Evolutionary conservation across 2,329 filamentous ascomycete species (phyloP), one percentile per base, ranked within the genome.

Genomic region (Gremmenia infestans): DNA sequence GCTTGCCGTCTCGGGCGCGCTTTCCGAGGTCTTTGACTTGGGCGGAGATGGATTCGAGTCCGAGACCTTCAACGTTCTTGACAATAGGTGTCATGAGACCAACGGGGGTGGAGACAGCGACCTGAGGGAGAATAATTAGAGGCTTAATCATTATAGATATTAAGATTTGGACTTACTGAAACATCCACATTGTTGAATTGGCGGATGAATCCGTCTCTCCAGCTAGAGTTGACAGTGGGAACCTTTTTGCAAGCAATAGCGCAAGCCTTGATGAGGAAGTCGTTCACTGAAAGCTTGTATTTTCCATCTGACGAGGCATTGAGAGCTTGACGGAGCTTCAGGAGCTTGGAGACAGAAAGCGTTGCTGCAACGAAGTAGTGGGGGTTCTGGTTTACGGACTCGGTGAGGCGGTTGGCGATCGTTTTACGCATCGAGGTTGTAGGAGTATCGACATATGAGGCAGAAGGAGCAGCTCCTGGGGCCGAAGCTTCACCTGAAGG

Each of bases 281-380:
- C 94, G 77, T 99, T 99, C 77, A 99, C 91, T n/a, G 92, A 97
- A 57, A 99, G 89, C 85, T 97, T 99, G 85, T 96, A 99, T 76
- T 91, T 86, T 77, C 93, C 94, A 61, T 96, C 87, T 48, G 90
- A 80, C 12, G 89, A 86, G 71, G 85, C 83, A 79, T 99, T 99
- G 65, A 99, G 85, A 57, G 93, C 91, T 76, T 90, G 84, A 70
- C 94, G 91, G 67, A 99, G 91, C 81, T 97, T 97, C 70, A 96
- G 80, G 49, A 99, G 89, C 83, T 97, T 97, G 74, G 81, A 83
- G 63, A 99, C 94, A 56, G 93, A 97, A 71, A 99, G 83, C 66
- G 85, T 85, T 68, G 91, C 88, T 68, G 90, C 90, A 69, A 99
- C 93, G 73, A 93, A 99, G 85, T 96, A 99, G 82, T 97, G 94